Evolutionary conservation across 2,329 filamentous ascomycete genomes (phyloP).

Genomic region (Amauroascus niger): DNA sequence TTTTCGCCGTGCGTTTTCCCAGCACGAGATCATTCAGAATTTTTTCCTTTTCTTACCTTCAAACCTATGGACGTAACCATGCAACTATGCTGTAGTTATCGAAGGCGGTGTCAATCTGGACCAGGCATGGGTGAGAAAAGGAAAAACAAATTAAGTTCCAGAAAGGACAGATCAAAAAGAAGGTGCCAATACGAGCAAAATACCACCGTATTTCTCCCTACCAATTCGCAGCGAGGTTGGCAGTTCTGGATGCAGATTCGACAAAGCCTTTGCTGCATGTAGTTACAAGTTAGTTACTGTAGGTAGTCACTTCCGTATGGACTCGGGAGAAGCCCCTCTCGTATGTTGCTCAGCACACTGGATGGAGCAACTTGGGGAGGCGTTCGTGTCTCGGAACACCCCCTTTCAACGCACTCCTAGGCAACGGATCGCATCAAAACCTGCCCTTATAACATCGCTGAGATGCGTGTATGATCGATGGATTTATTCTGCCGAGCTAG

Average conservation of each 20-base stretch:
- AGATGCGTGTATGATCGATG: not conserved
- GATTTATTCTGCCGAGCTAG: not conserved
- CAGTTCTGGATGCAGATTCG: not conserved
- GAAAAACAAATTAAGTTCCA: not conserved
- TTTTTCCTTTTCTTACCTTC: not conserved
- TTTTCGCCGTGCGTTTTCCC: not conserved
- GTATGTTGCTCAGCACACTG: not conserved
- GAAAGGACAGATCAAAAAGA: not conserved
- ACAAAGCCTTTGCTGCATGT: not conserved
- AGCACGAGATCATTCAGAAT: not conserved
- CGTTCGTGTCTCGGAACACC: not conserved
- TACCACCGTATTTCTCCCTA: not conserved
- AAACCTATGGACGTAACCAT: not conserved
- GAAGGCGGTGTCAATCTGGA: slow-evolving; percentile 3
- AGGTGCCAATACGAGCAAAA: not conserved
- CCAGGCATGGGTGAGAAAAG: too few relatives aligned
- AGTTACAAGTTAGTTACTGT: too few relatives aligned
- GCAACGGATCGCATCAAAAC: not conserved
- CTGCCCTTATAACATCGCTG: not conserved
- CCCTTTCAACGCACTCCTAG: not conserved
- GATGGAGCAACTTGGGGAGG: not conserved
- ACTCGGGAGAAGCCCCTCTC: too few relatives aligned
- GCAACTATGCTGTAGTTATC: not conserved
- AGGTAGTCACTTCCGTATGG: too few relatives aligned
- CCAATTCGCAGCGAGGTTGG: not conserved